Percentiles rank a stretch among this genome's conserved stretches.
phyloP scores from a whole-genome alignment of 805 yeast species.

The Starmerella ratchasimensis region DNA sequence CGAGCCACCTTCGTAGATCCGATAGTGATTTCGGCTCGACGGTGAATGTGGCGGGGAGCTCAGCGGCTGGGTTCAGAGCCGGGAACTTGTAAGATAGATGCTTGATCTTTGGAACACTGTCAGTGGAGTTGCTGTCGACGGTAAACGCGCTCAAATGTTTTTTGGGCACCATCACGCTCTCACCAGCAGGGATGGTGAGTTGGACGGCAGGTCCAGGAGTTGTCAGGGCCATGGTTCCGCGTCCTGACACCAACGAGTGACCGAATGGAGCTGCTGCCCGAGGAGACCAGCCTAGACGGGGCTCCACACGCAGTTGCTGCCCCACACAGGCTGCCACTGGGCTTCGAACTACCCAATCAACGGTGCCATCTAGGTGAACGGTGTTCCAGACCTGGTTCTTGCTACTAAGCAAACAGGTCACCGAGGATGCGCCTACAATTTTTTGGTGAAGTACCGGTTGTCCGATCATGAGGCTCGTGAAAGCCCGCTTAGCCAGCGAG shows the following conservation, averaged over 20 bases:
- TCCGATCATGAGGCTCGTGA: conserved; percentile 14
- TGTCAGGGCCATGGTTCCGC: conserved; percentile 33
- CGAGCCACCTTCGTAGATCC: background rate
- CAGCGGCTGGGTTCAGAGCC: background rate
- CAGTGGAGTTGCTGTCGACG: conserved; percentile 17
- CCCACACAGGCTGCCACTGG: conserved; percentile 38
- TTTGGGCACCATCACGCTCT: conserved; percentile 31
- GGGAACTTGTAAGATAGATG: conserved; percentile 5
- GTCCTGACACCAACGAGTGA: conserved; percentile 29
- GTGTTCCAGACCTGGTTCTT: conserved; percentile 23
- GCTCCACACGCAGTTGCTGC: conserved; percentile 21
- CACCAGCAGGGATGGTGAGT: conserved; percentile 29
- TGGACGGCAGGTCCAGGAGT: conserved; percentile 32
- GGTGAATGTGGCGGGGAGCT: background rate
- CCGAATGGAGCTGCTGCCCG: conserved; percentile 22
- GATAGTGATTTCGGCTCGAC: too few species aligned
- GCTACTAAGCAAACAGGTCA: conserved; percentile 16
- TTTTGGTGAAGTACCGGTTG: conserved; percentile 20
- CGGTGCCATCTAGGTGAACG: conserved; percentile 29
- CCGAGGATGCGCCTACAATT: conserved; percentile 16
- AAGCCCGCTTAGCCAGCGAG: conserved; percentile 10
- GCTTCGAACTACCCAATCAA: conserved; percentile 33
- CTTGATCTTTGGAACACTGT: conserved; percentile 3
- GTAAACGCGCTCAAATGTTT: conserved; percentile 33
- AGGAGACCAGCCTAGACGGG: conserved; percentile 19